Base-by-base conservation (phyloP, 202 grass and related monocot species). In the Panicum virgatum region DNA sequence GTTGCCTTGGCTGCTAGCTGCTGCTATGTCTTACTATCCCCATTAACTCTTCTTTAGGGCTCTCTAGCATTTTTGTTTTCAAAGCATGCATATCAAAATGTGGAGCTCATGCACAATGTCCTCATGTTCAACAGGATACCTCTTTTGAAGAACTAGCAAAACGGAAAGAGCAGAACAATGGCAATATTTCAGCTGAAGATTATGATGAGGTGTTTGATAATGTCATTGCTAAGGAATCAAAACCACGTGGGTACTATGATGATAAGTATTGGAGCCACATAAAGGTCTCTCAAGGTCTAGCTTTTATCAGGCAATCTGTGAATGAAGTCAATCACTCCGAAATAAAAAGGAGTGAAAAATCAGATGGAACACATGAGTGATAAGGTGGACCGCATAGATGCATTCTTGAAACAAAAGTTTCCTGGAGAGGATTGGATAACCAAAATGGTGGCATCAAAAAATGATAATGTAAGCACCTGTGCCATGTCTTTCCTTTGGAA, bases 71-170 rank as follows among this genome's bases (percentile, higher is more conserved):
- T n/a, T n/a, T n/a, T n/a, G n/a, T n/a, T n/a, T n/a, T n/a, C n/a
- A n/a, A n/a, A n/a, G n/a, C n/a, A n/a, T n/a, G n/a, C n/a, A n/a
- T n/a, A n/a, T n/a, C n/a, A n/a, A n/a, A n/a, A n/a, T n/a, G n/a
- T n/a, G n/a, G n/a, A n/a, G n/a, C n/a, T n/a, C n/a, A n/a, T n/a
- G n/a, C n/a, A n/a, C n/a, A n/a, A n/a, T n/a, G n/a, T n/a, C n/a
- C n/a, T n/a, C n/a, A n/a, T n/a, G n/a, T n/a, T n/a, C 7, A 42
- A 20, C n/a, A 72, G 69, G 69, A 73, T 19, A 8, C 16, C 0
- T 73, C 69, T 7, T 53, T 53, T 73, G 46, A 53, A 5, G 69
- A 73, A 53, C n/a, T 73, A 52, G 27, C 26, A 52, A 72, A 72
- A 50, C 3, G 69, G 27, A 72, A 72, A 72, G 16, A 52, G 15